A percentile compares a stretch with the other conserved stretches of the same genome.
Conservation (phyloP, 1,139 yeast genomes). For the Yamadazyma pseudoaaseri region DNA sequence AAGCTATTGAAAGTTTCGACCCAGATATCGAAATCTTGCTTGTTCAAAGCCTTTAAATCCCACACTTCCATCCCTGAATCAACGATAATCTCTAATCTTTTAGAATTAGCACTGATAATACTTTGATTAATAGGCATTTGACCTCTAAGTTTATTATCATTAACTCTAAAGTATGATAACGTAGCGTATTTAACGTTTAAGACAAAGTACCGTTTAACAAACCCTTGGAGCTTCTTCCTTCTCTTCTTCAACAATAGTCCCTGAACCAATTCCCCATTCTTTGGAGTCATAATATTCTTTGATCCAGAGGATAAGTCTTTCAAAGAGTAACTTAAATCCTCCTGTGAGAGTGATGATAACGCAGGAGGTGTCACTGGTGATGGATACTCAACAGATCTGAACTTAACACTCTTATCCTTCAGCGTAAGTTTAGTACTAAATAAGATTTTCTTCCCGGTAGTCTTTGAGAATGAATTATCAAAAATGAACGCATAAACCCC, state of each 20-base stretch:
- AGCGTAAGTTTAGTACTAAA: constrained; percentile 56
- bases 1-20: constrained; percentile 67
- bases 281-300: constrained; percentile 28
- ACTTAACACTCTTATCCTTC: constrained; percentile 3
- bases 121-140: constrained; percentile 86
- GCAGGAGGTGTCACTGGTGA: constrained; percentile 8
- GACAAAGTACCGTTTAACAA: constrained; percentile 78
- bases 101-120: constrained; percentile 75
- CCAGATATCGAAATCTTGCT: constrained; percentile 77
- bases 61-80: constrained; percentile 97
- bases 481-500: constrained; percentile 85
- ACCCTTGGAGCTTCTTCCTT: constrained; percentile 79
- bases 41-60: constrained; percentile 72
- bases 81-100: constrained; percentile 67
- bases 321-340: constrained; percentile 5
- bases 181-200: constrained; percentile 82
- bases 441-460: constrained; percentile 75
- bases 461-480: constrained; percentile 89
- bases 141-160: constrained; percentile 78
- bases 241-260: constrained; percentile 75
- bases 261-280: constrained; percentile 65
- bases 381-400: constrained; percentile 8
- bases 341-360: constrained; percentile 5
- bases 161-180: constrained; percentile 70
- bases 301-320: constrained; percentile 3